Conservation (phyloP, 306 rosid species). For the Acmispon strigosus region DNA sequence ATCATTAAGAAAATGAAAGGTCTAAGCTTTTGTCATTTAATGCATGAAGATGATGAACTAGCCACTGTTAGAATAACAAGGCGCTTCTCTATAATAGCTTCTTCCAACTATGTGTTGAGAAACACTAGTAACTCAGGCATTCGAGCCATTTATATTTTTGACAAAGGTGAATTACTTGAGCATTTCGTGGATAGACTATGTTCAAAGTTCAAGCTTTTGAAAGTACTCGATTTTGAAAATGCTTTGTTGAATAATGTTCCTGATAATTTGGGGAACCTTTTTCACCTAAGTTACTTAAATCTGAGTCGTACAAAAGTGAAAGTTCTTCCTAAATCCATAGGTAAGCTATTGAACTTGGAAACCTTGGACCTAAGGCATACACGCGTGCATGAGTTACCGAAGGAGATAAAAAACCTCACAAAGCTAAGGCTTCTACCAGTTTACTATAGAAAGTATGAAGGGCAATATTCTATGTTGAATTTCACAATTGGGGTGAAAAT, state of each 20-base stretch:
- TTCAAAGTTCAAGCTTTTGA: constrained; percentile 1
- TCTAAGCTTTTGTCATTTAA: not conserved
- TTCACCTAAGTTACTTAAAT: constrained; percentile 11
- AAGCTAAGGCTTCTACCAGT: constrained; percentile 13
- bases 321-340: constrained; percentile 15
- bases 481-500: constrained; percentile 6
- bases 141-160: not conserved
- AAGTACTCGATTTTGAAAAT: constrained; percentile 8
- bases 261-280: not conserved
- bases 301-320: constrained; percentile 15
- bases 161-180: not conserved
- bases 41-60: not conserved
- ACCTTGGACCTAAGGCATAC: constrained; percentile 24
- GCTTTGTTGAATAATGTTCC: not conserved
- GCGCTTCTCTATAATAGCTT: not conserved
- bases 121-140: not conserved
- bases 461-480: not conserved
- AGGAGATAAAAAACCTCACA: constrained; percentile 17
- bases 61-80: not conserved
- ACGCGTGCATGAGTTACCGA: not conserved
- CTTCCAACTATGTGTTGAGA: not conserved
- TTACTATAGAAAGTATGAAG: not conserved
- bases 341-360: constrained; percentile 11
- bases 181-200: not conserved
- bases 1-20: constrained; percentile 16